phyloP scores from a whole-genome alignment of 352 stramenopile genomes.

The Phytophthora kernoviae region DNA sequence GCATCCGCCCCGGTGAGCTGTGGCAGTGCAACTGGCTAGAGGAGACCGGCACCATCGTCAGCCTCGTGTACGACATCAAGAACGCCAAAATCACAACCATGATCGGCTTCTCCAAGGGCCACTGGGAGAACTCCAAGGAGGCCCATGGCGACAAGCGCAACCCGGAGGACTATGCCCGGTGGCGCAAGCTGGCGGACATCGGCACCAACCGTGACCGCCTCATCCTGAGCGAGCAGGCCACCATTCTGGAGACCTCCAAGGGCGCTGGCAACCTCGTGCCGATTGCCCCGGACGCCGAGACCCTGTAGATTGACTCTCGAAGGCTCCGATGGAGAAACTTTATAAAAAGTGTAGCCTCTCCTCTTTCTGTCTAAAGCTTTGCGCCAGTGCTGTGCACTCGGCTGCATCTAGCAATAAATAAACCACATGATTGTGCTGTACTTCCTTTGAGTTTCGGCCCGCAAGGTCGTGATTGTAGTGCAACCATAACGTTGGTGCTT shows the following conservation, averaged over 20 bases:
- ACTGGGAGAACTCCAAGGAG: slow-evolving; percentile 52
- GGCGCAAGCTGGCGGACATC: slow-evolving; percentile 52
- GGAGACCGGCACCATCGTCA: slow-evolving; percentile 59
- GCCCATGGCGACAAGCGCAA: slow-evolving; percentile 67
- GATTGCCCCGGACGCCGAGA: slow-evolving; percentile 50
- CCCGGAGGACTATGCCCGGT: slow-evolving; percentile 54
- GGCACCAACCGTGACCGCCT: slow-evolving; percentile 55
- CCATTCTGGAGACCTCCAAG: slow-evolving; percentile 47
- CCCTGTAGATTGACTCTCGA: slow-evolving; percentile 30
- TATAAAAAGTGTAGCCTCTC: background rate
- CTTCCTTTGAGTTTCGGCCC: background rate
- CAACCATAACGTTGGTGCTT: too few species aligned
- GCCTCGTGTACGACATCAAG: slow-evolving; percentile 57
- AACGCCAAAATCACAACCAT: slow-evolving; percentile 59
- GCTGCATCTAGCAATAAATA: slow-evolving; percentile 29
- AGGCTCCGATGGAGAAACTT: background rate
- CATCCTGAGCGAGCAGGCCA: slow-evolving; percentile 56
- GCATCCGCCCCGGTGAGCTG: slow-evolving; percentile 57
- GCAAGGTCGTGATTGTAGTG: too few species aligned
- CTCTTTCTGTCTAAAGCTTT: slow-evolving; percentile 20
- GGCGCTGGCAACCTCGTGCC: slow-evolving; percentile 51
- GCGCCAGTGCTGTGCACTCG: background rate
- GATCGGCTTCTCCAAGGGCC: slow-evolving; percentile 60
- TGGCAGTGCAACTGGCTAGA: slow-evolving; percentile 72
- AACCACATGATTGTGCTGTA: slow-evolving; percentile 22